phyloP scores from a whole-genome alignment of 169 alveolate species.

The Plasmodium blacklocki region DNA sequence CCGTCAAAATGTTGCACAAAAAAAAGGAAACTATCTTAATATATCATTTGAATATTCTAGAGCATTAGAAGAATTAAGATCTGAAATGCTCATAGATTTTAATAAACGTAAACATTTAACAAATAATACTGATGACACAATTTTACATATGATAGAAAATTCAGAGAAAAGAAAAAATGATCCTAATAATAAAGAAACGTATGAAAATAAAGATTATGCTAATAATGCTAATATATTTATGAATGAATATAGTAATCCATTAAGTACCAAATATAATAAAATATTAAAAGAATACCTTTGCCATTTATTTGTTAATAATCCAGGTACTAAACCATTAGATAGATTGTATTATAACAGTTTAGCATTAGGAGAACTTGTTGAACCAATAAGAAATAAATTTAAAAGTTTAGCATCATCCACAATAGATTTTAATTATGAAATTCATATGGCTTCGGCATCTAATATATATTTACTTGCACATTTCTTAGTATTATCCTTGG shows the following conservation, averaged over 20 bases:
- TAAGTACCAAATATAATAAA: conserved; percentile 43
- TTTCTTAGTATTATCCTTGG: conserved; percentile 51
- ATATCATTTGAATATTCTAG: conserved; percentile 51
- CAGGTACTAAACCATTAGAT: conserved; percentile 38
- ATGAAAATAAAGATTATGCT: conserved; percentile 20
- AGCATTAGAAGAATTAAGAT: conserved; percentile 53
- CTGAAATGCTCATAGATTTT: conserved; percentile 11
- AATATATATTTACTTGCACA: conserved; percentile 64
- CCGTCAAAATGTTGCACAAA: conserved; percentile 9
- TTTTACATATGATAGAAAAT: conserved; percentile 19
- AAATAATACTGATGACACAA: conserved; percentile 6
- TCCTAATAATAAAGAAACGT: not conserved
- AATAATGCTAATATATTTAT: conserved; percentile 14
- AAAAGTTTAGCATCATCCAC: conserved; percentile 16
- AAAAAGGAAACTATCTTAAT: conserved; percentile 30
- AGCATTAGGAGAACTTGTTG: conserved; percentile 58
- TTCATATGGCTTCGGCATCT: conserved; percentile 30
- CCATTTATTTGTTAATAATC: conserved; percentile 57
- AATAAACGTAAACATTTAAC: conserved; percentile 7
- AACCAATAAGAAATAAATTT: conserved; percentile 46
- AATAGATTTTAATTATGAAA: conserved; percentile 43
- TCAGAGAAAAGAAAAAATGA: conserved; percentile 24
- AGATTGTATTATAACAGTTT: conserved; percentile 42
- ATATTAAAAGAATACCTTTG: conserved; percentile 43
- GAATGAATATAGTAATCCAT: conserved; percentile 16